phyloP scores from a whole-genome alignment of 306 rosid genomes.

The Prunus salicina region DNA sequence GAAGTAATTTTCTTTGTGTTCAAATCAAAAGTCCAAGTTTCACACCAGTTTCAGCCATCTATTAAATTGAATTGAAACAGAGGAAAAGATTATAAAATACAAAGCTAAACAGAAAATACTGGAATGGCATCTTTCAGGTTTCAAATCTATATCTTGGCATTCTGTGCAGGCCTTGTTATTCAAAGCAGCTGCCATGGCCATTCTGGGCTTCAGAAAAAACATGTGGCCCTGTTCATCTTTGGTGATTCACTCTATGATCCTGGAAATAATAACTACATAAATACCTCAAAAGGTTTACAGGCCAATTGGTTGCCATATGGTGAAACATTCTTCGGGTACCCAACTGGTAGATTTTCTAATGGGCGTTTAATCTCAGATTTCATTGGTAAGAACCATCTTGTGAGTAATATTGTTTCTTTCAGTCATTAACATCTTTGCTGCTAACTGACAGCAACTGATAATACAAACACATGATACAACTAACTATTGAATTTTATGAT shows the following conservation, averaged over 20 bases:
- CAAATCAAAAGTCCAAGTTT: too few relatives aligned
- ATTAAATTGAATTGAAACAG: background rate
- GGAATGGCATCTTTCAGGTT: background rate
- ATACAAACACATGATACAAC: background rate
- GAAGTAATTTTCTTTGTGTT: too few relatives aligned
- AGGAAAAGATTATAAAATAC: too few relatives aligned
- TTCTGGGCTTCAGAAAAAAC: background rate
- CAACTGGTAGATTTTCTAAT: slow-evolving; percentile 44
- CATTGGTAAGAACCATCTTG: slow-evolving; percentile 26
- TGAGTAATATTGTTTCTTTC: too few relatives aligned
- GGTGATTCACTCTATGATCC: slow-evolving; percentile 40
- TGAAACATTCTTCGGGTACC: slow-evolving; percentile 34
- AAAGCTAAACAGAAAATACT: background rate
- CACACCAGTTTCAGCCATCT: too few relatives aligned
- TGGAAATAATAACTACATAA: slow-evolving; percentile 39
- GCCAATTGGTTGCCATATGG: slow-evolving; percentile 48
- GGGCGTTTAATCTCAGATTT: slow-evolving; percentile 47
- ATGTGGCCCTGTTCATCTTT: slow-evolving; percentile 27
- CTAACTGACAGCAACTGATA: background rate
- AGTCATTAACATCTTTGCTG: too few relatives aligned
- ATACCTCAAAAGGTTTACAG: background rate
- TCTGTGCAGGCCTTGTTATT: background rate
- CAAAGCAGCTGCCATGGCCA: background rate
- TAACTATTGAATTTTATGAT: background rate
- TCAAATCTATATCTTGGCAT: background rate